Evolutionary conservation across 2,329 filamentous ascomycete genomes (phyloP), one percentile per base, ranked within the genome.

Genomic region (Grosmannia penicillata): DNA sequence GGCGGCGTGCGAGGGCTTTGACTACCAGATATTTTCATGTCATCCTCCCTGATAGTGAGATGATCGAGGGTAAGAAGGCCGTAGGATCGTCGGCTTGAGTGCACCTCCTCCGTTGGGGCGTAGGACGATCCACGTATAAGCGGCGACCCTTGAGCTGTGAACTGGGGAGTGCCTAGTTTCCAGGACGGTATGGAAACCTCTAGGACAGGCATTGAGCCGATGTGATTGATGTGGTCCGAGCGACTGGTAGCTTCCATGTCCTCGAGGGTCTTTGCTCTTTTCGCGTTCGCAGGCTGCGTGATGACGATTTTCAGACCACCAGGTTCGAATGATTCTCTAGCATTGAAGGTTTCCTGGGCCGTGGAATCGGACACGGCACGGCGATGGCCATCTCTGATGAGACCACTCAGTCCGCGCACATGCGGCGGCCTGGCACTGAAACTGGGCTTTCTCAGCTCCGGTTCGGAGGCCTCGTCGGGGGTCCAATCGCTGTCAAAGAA

Each of bases 131-230:
- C 82, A 44, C 82, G 78, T 45, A 95, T 65, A 45, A 84, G 70
- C 3, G 83, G 76, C 3, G 80, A 86, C 10, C 85, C 85, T 48
- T 72, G 70, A 38, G 72, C 61, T 45, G 80, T 89, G 56, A 94
- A 93, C 42, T 76, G 74, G 15, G 85, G 84, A 1, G 79, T 82
- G 11, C 86, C 87, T 41, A 95, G 64, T 47, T 78, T 78, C 66
- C 87, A 93, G 40, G 82, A 79, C 26, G 87, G 86, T 36, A 94
- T 93, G 18, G 76, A 68, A 31, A 89, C 70, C 48, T 86, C 73
- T 36, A 93, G 63, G 10, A 44, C 32, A 1, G 46, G 41, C 86
- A 37, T 26, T 75, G 60, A 11, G 73, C 75, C 28, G 64, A n/a
- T n/a, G n/a, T n/a, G n/a, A n/a, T n/a, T n/a, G n/a, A n/a, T n/a